Evolutionary conservation across 139 green algal genomes (phyloP).

Genomic region (Micractinium sp.): DNA sequence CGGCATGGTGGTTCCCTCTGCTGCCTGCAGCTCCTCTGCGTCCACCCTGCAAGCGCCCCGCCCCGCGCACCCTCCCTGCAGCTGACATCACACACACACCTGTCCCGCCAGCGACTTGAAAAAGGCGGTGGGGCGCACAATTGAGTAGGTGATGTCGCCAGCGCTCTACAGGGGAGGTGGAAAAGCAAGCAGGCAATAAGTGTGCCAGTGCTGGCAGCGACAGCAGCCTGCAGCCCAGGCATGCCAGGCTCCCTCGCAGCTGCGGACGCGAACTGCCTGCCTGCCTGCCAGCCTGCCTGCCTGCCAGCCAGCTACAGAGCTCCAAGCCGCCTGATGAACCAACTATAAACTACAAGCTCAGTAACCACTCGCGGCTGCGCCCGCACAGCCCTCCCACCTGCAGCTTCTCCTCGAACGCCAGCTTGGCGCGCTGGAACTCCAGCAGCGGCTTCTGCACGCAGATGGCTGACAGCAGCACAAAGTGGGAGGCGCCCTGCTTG

Average conservation of each 20-base stretch:
- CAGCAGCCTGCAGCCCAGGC: not conserved
- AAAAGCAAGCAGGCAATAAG: too few relatives aligned
- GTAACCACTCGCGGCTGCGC: too few relatives aligned
- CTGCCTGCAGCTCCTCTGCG: not conserved
- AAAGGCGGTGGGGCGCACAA: constrained; percentile 98
- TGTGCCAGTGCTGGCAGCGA: not conserved
- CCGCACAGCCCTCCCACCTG: constrained; percentile 14
- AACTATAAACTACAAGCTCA: too few relatives aligned
- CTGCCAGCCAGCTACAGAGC: not conserved
- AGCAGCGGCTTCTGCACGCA: constrained; percentile 99
- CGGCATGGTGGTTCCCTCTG: not conserved
- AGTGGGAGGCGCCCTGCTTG: constrained; percentile 78
- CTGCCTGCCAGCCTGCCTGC: not conserved
- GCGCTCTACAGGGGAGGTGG: not conserved
- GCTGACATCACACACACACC: constrained; percentile 29
- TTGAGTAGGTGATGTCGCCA: constrained; percentile 91
- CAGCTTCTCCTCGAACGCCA: constrained; percentile 88
- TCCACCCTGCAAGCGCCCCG: too few relatives aligned
- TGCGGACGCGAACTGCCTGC: too few relatives aligned
- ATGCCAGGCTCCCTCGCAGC: not conserved
- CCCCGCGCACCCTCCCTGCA: too few relatives aligned
- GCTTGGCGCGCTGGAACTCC: constrained; percentile 98
- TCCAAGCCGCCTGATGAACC: too few relatives aligned
- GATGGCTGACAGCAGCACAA: constrained; percentile 97
- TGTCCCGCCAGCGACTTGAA: constrained; percentile 98